Conservation (phyloP, 140 eudicot genomes). For the Flaveria floridana region DNA sequence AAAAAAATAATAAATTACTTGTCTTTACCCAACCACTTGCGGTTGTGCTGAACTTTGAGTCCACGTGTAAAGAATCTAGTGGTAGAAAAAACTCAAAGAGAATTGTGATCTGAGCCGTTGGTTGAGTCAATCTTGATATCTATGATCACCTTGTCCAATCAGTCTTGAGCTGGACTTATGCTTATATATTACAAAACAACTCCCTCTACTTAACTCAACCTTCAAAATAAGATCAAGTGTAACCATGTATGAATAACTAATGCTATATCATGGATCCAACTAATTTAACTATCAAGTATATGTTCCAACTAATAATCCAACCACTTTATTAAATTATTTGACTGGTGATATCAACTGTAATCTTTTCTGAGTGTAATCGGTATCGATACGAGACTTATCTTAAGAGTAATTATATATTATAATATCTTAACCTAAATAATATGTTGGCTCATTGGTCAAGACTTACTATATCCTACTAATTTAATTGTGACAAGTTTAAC, state of each 20-base stretch:
- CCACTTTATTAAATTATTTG: too few species aligned
- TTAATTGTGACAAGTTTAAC: too few species aligned
- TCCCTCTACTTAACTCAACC: slow-evolving; percentile 14
- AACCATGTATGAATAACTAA: background rate
- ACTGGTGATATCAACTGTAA: too few species aligned
- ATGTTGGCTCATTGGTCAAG: too few species aligned
- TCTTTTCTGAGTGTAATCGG: too few species aligned
- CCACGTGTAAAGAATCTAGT: slow-evolving; percentile 24
- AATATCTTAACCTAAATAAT: too few species aligned
- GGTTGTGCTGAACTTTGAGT: background rate
- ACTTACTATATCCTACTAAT: too few species aligned
- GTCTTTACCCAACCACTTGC: background rate
- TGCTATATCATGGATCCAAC: background rate
- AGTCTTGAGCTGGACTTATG: slow-evolving; percentile 20
- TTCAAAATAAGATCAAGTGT: background rate
- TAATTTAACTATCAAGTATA: too few species aligned
- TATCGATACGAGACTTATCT: too few species aligned
- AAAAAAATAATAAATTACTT: background rate
- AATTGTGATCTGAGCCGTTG: slow-evolving; percentile 20
- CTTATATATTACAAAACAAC: slow-evolving; percentile 7
- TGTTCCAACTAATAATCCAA: background rate
- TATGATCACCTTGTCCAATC: slow-evolving; percentile 14
- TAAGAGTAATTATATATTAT: too few species aligned
- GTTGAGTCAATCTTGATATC: slow-evolving; percentile 11
- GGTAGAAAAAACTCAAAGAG: slow-evolving; percentile 13